Evolutionary conservation across 2,329 filamentous ascomycete genomes (phyloP).

Genomic region (Rugonectria rugulosa): DNA sequence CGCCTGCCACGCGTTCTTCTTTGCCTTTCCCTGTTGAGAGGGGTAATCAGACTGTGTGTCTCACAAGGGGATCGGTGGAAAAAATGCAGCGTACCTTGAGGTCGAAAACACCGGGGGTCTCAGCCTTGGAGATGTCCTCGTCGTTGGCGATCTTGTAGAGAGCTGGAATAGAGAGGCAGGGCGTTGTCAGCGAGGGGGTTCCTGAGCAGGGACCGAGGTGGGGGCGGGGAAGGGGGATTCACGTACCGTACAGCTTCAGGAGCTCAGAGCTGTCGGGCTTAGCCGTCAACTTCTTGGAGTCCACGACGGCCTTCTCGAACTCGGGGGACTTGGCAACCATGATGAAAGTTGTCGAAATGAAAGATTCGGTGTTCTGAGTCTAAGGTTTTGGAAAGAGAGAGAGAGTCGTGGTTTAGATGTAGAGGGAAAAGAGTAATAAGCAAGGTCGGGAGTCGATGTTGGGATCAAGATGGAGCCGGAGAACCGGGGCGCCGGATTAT

Average conservation of each 20-base stretch:
- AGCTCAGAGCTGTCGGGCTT: slow-evolving; percentile 72
- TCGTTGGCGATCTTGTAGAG: slow-evolving; percentile 66
- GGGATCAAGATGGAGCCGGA: slow-evolving; percentile 15
- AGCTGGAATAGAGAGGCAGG: slow-evolving; percentile 50
- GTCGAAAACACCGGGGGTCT: slow-evolving; percentile 73
- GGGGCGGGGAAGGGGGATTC: slow-evolving; percentile 30
- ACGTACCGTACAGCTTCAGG: slow-evolving; percentile 67
- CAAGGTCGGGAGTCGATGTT: slow-evolving; percentile 1
- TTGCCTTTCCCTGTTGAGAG: slow-evolving; percentile 74
- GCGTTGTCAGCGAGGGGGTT: slow-evolving; percentile 3
- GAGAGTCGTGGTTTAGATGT: neutral
- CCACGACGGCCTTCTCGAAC: slow-evolving; percentile 65
- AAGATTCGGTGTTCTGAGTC: slow-evolving; percentile 15
- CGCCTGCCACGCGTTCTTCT: slow-evolving; percentile 80
- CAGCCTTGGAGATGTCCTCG: slow-evolving; percentile 64
- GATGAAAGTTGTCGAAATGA: slow-evolving; percentile 28
- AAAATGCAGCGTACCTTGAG: slow-evolving; percentile 60
- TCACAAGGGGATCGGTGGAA: neutral
- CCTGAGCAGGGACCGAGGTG: neutral
- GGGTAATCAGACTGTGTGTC: too few species aligned
- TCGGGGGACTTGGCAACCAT: slow-evolving; percentile 54
- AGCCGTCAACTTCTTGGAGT: slow-evolving; percentile 72
- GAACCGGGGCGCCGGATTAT: slow-evolving; percentile 22
- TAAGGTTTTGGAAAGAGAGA: neutral
- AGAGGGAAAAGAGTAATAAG: slow-evolving; percentile 4